phyloP scores from a whole-genome alignment of 1,284 basidiomycete genomes.

The Rhodofomes roseus region DNA sequence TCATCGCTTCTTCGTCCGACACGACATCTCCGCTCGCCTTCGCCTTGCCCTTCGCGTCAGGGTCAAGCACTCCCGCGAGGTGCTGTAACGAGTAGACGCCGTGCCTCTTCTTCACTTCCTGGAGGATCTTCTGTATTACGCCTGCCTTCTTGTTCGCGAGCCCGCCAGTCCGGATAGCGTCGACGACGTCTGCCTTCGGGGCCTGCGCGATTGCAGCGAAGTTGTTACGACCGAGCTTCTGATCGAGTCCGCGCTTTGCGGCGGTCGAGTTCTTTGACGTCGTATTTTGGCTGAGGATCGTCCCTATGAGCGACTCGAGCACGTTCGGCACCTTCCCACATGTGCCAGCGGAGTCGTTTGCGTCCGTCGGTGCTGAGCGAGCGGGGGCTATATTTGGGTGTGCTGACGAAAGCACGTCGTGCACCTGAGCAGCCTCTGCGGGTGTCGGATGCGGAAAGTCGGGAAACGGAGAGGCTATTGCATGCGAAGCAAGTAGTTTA shows the following conservation, averaged over 20 bases:
- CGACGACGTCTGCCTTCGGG: constrained; percentile 47
- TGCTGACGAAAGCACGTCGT: constrained; percentile 38
- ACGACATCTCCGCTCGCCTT: constrained; percentile 26
- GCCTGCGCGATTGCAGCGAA: constrained; percentile 59
- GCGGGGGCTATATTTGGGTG: constrained; percentile 27
- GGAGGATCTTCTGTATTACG: constrained; percentile 59
- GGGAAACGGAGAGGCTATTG: constrained; percentile 49
- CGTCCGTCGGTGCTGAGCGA: constrained; percentile 15
- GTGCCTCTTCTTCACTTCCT: constrained; percentile 48
- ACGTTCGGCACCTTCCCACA: constrained; percentile 62
- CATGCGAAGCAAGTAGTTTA: constrained; percentile 44
- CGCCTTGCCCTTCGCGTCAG: constrained; percentile 7
- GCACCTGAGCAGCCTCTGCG: constrained; percentile 43
- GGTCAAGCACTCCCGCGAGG: constrained; percentile 36
- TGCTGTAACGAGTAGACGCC: constrained; percentile 55
- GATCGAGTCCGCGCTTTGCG: constrained; percentile 59
- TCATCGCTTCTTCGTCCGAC: constrained; percentile 63
- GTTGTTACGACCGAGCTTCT: constrained; percentile 54
- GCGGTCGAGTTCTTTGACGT: constrained; percentile 58
- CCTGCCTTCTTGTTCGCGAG: constrained; percentile 72
- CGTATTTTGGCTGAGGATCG: constrained; percentile 76
- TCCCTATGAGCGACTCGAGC: constrained; percentile 68
- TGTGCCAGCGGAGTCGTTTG: constrained; percentile 42
- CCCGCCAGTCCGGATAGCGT: constrained; percentile 66
- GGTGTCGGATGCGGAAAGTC: constrained; percentile 47